Base-by-base conservation (phyloP, 306 rosid species). In the Rosa persica region DNA sequence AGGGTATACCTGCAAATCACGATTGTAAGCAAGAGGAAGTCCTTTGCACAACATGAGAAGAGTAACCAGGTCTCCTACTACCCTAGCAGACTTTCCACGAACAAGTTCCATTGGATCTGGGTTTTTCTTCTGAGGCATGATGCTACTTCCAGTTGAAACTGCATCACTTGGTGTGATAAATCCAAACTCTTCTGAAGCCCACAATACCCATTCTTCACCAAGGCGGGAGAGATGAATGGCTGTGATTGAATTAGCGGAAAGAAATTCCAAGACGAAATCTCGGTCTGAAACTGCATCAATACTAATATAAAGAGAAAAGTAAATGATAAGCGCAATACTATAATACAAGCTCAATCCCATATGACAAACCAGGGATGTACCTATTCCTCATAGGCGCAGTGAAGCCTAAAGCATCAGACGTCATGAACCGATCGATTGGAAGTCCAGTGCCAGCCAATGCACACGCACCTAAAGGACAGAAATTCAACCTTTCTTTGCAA, bases 41-140 rank as follows among this genome's bases (percentile, higher is more conserved):
- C 99, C 99, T 90, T 95, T 95, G 90, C 99, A 95, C 79, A 95
- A 64, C 19, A 95, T 89, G 76, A 95, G 92, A 79, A 93, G 93
- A 8, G 99, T 93, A 75, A 93, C 91, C 81, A 95, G 84, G 80
- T 88, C 96, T 66, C 99, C 98, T 25, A 95, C 88, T 61, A 91
- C 92, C 83, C 99, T 89, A 42, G 96, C 98, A 74, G 98, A 93
- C 84, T 95, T 95, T 67, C 98, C 98, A 61, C 99, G 99, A 60
- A 95, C 98, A 75, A 95, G 99, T 85, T 93, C 99, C 99, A 95
- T 95, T 60, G 99, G 99, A 82, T 91, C 99, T 39, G 98, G 99
- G 74, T 95, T 95, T 86, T 95, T 95, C 85, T 95, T 93, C 90
- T 95, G 99, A 85, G 99, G 99, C 99, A 95, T 95, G 78, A 95